Evolutionary conservation across 352 stramenopile genomes (phyloP), one percentile per base, ranked within the genome.

Genomic region (Peronospora farinosa): DNA sequence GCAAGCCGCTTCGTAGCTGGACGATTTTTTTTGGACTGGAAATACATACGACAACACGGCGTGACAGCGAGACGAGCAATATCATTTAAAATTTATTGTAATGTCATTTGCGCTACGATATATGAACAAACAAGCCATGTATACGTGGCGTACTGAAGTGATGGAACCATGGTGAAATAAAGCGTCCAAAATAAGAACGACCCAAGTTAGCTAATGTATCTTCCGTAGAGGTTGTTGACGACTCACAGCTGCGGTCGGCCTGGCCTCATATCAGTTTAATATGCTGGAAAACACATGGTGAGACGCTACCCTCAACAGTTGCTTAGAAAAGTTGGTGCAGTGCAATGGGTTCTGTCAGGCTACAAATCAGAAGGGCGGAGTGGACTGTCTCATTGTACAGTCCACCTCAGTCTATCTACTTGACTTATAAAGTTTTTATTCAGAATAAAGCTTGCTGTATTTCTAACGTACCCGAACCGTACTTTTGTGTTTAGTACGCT

Each of bases 151-250:
- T 7, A 12, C 37, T 56, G 49, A 44, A 56, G 40, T 50, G 49
- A 30, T 39, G 48, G 2, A 15, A 35, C 12, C 40, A 13, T 25
- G 13, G 11, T 8, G 12, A 25, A 27, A 21, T 12, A 6, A 5
- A 33, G 32, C 30, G 30, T 6, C 7, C 31, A 25, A 12, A 16
- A 15, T 33, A 21, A 40, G 25, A 50, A 30, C 30, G 32, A 31
- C 17, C 31, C n/a, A 31, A 10, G 35, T 33, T 52, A 51, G 35
- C 45, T 37, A 44, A 49, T 39, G 42, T 48, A 30, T 48, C 40
- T 42, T 7, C 16, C n/a, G 16, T 11, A 21, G 17, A 17, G 7
- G 17, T 16, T 27, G 16, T 48, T 12, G 42, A 48, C 38, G 28
- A 19, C 16, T 10, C 0, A 13, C 28, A 33, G 11, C 7, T 33